A percentile compares a stretch with the other conserved stretches of the same genome.
Evolutionary conservation across 805 yeast genomes (phyloP).

Genomic region (Suhomyces kilbournensis): DNA sequence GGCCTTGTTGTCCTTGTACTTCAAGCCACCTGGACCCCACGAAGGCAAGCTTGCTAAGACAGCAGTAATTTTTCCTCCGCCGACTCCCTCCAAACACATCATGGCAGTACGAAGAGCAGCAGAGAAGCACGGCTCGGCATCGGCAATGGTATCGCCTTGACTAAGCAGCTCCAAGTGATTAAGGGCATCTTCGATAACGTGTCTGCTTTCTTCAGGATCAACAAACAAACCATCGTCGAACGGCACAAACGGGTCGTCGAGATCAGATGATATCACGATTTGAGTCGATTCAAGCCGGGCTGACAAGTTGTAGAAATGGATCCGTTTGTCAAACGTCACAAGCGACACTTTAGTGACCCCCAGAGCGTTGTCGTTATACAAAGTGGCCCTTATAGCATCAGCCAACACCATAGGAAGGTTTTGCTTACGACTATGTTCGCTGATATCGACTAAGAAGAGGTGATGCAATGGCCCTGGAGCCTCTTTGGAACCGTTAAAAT

Average conservation of each 20-base stretch:
- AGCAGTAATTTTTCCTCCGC: slow-evolving; percentile 82
- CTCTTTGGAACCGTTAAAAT: slow-evolving; percentile 42
- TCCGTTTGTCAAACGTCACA: slow-evolving; percentile 66
- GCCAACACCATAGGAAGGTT: slow-evolving; percentile 63
- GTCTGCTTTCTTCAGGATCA: slow-evolving; percentile 65
- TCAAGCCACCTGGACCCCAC: slow-evolving; percentile 73
- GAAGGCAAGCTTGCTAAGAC: slow-evolving; percentile 70
- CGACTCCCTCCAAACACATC: slow-evolving; percentile 56
- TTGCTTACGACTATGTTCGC: slow-evolving; percentile 54
- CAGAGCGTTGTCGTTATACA: slow-evolving; percentile 31
- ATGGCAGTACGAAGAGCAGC: slow-evolving; percentile 71
- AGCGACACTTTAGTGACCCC: slow-evolving; percentile 40
- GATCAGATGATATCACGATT: slow-evolving; percentile 62
- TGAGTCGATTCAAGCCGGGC: slow-evolving; percentile 54
- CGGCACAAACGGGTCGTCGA: slow-evolving; percentile 82
- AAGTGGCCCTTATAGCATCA: slow-evolving; percentile 63
- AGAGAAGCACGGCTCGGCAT: slow-evolving; percentile 71
- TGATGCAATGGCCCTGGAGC: slow-evolving; percentile 50
- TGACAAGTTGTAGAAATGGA: slow-evolving; percentile 71
- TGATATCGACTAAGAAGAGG: slow-evolving; percentile 71
- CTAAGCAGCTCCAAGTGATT: slow-evolving; percentile 51
- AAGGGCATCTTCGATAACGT: slow-evolving; percentile 65
- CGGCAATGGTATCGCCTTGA: slow-evolving; percentile 33
- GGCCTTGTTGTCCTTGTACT: slow-evolving; percentile 38
- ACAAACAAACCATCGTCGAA: slow-evolving; percentile 73